phyloP scores from a whole-genome alignment of 345 rosid species.

The Ailanthus altissimus region DNA sequence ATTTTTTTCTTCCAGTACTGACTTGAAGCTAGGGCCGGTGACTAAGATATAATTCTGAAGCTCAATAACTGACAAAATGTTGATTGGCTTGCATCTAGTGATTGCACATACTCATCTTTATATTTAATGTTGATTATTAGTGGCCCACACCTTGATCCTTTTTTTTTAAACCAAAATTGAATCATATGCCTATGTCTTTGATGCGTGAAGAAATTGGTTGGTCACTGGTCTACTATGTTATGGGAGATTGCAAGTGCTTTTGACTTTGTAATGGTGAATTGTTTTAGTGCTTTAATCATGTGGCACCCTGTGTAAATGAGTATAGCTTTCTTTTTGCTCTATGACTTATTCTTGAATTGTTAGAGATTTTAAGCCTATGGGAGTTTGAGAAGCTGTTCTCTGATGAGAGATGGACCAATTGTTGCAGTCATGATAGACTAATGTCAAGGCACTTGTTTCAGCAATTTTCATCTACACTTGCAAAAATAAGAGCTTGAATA shows the following conservation, averaged over 20 bases:
- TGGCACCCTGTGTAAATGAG: neutral
- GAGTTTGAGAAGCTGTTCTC: neutral
- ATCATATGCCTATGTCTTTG: neutral
- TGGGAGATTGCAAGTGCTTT: neutral
- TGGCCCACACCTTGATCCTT: neutral
- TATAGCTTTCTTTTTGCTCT: neutral
- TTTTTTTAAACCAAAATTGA: neutral
- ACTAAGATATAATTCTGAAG: conserved; percentile 20
- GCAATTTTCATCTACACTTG: neutral
- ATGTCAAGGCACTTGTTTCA: neutral
- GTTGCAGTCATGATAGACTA: neutral
- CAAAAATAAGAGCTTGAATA: neutral
- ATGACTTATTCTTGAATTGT: neutral
- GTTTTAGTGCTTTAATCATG: neutral
- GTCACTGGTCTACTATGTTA: neutral
- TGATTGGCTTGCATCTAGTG: conserved; percentile 2
- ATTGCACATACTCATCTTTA: neutral
- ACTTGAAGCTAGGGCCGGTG: neutral
- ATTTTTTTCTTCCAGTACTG: neutral
- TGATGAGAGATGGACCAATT: neutral
- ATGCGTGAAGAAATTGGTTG: neutral
- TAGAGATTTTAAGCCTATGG: neutral
- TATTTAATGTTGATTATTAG: neutral
- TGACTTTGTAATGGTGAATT: neutral
- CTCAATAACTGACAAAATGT: neutral